Evolutionary conservation across 805 yeast genomes (phyloP), one percentile per base, ranked within the genome.

Genomic region (Vanderwaltozyma tropicalis): DNA sequence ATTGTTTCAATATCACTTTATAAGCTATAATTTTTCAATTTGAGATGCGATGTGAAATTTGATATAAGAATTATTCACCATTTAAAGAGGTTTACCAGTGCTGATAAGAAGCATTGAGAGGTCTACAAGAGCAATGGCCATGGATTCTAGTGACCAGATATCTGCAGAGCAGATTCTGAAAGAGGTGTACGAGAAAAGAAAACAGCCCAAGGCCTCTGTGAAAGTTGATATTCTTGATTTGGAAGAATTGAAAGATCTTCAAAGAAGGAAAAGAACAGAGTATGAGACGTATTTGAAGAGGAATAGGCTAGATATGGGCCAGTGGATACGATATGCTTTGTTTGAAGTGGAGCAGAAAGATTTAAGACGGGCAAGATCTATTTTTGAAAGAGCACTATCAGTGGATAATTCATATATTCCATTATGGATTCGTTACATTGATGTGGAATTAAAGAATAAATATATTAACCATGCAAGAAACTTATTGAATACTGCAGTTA

Each of bases 281-380:
- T 89, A 68, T 55, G 97, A 92, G 60, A 78, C 78, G 46, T 94
- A 88, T n/a, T 62, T 92, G 37, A 75, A 92, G 48, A 71, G 92
- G 47, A 89, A 89, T 55, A 64, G 95, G 41, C 71, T 80, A 26
- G 87, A 86, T 51, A 68, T 73, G 50, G 80, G 85, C 2, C 95
- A 87, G 55, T 92, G 97, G 96, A 69, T 85, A 55, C 67, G 96
- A 39, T 92, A 89, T 57, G 97, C 96, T 0, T 73, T 72, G 41
- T 85, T 87, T 74, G 98, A 89, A 59, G 57, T 78, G 4, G 81
- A 80, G 5, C 89, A 84, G 48, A 80, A 76, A 42, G 95, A 89
- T 51, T 68, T 73, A 42, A 67, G 73, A 15, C 66, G 96, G 17
- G 95, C 94, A 0, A 66, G 97, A 39, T 83, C 96, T 0, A 68